Conservation (phyloP, 345 rosid species). For the Brassica incana region DNA sequence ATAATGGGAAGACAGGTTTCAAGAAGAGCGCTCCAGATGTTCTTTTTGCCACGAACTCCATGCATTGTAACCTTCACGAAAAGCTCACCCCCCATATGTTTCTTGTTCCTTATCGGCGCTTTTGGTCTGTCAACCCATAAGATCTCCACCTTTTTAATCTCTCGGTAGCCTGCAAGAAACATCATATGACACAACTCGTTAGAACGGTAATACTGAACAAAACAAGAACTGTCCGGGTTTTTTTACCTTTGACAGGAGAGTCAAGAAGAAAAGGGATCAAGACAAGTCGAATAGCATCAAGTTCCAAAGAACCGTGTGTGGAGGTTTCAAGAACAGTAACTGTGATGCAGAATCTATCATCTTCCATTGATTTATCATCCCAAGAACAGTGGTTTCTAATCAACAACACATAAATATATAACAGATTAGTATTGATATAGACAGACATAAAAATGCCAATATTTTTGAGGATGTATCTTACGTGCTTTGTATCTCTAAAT, state of each 20-base stretch:
- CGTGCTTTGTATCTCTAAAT: constrained; percentile 53
- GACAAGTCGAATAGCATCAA: constrained; percentile 45
- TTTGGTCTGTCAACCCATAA: constrained; percentile 67
- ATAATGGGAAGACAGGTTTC: constrained; percentile 62
- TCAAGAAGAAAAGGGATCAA: constrained; percentile 68
- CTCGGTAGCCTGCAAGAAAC: constrained; percentile 56
- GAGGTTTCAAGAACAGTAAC: constrained; percentile 49
- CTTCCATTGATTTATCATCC: constrained; percentile 42
- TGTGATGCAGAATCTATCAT: constrained; percentile 55
- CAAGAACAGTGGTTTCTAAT: constrained; percentile 36
- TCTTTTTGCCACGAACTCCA: constrained; percentile 45
- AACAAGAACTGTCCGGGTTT: background rate
- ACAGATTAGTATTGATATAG: constrained; percentile 3
- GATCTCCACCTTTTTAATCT: constrained; percentile 75
- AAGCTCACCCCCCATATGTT: constrained; percentile 58
- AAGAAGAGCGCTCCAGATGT: constrained; percentile 64
- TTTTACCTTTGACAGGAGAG: constrained; percentile 61
- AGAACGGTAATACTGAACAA: constrained; percentile 15
- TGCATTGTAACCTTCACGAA: constrained; percentile 71
- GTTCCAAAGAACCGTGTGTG: constrained; percentile 34
- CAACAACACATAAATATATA: constrained; percentile 19
- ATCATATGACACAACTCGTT: constrained; percentile 24
- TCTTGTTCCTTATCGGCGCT: constrained; percentile 34
- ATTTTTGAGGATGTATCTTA: constrained; percentile 44
- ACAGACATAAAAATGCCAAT: background rate